These are phyloP conservation scores for Salvia splendens DNA, from an alignment of 257 asterid species.

Conservation along the genomic window DNA sequence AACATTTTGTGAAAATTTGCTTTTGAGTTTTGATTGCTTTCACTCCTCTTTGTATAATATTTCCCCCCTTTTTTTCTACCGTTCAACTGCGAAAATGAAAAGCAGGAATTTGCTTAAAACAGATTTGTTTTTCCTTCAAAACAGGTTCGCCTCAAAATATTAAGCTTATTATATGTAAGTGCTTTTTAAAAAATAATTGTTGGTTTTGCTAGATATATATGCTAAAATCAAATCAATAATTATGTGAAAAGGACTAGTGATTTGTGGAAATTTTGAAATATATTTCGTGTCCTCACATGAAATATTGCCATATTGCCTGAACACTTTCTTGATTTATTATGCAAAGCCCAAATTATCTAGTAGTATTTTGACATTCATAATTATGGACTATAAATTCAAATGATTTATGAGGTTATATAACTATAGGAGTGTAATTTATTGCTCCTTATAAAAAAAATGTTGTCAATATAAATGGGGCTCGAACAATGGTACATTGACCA, in stretches of 20 bases:
- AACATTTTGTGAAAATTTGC: conserved; percentile 23
- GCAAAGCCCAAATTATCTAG: background rate
- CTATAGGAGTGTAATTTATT: no score
- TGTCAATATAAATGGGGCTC: no score
- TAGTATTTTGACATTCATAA: background rate
- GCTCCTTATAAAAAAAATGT: no score
- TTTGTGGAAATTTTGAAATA: no score
- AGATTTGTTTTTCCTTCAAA: background rate
- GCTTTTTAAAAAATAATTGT: background rate
- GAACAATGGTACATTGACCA: no score
- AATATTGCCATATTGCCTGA: background rate
- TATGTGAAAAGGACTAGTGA: no score
- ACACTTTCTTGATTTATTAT: background rate
- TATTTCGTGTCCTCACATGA: no score
- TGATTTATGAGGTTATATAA: no score
- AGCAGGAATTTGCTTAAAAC: background rate
- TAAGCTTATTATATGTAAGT: background rate
- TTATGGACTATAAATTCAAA: background rate
- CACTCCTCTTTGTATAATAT: conserved; percentile 7
- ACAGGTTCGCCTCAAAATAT: conserved; percentile 9
- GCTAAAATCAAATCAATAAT: no score
- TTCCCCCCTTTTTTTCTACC: background rate
- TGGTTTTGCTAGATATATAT: background rate
- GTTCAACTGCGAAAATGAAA: background rate
- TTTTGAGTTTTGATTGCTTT: background rate